Base-by-base conservation (phyloP, 2,329 filamentous ascomycete genomes). In the Pestalotiopsis sp. region DNA sequence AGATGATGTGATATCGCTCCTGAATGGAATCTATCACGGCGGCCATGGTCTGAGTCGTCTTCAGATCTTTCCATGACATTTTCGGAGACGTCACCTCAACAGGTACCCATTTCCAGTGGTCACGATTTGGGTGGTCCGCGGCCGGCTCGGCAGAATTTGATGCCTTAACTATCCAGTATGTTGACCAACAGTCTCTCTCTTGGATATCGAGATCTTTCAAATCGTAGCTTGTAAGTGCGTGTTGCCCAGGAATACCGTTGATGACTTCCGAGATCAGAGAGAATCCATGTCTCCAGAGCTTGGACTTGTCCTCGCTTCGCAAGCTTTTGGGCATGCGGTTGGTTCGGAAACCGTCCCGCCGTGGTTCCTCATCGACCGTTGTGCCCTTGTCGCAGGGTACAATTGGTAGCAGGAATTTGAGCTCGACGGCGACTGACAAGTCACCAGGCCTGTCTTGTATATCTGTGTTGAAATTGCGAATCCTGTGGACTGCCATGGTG, bases 221-320 rank as follows among this genome's bases (percentile, higher is more conserved):
- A 2, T 77, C 73, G 24, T 72, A 65, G 30, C 71, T 69, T 52
- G 76, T 77, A 14, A 77, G 71, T 11, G 79, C 79, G 3, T 57
- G 60, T 10, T 72, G 68, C 26, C 71, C 69, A 2, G 74, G 71
- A 1, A 70, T 55, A 10, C 55, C 39, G 20, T 65, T 65, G 63
- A 76, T 73, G 2, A 71, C 72, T 38, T 72, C 67, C 7, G 76
- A 75, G 14, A 80, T 61, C 17, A 64, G 66, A 2, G 70, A 84
- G 3, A 99, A 85, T 17, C 94, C 93, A 73, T 94, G 92, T 72
- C 94, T 92, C 96, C 96, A 98, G 22, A 92, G 84, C 77, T 97
- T 96, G 66, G 98, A 84, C 77, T 98, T 93, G 70, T 89, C 89
- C 66, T 91, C 89, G 75, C 92, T 93, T 68, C 92, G 89, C 80